A percentile compares a stretch with the other conserved stretches of the same genome.
phyloP scores from a whole-genome alignment of 2,329 filamentous ascomycete species.

The Ceratocystis eucalypticola region DNA sequence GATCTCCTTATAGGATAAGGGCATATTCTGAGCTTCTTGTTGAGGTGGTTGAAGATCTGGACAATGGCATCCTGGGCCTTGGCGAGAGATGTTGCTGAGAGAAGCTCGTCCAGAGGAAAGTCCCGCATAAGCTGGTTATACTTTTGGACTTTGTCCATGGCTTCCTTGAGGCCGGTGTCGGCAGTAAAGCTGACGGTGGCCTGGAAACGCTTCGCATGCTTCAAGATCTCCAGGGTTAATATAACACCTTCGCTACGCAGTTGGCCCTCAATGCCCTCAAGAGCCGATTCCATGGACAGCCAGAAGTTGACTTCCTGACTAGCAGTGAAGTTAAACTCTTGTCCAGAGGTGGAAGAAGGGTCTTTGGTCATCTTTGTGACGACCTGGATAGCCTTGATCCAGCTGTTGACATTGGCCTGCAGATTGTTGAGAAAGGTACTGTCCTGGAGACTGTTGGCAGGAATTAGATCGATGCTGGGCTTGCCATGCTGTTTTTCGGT shows the following conservation, averaged over 20 bases:
- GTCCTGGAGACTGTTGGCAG: slow-evolving; percentile 63
- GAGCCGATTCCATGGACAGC: slow-evolving; percentile 87
- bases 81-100: slow-evolving; percentile 76
- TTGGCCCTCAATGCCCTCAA: slow-evolving; percentile 85
- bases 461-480: slow-evolving; percentile 66
- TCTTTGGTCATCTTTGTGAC: slow-evolving; percentile 93
- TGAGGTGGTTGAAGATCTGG: slow-evolving; percentile 85
- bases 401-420: slow-evolving; percentile 85
- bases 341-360: slow-evolving; percentile 45
- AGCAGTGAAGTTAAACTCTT: slow-evolving; percentile 49
- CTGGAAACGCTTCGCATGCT: slow-evolving; percentile 95
- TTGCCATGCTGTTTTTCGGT: slow-evolving; percentile 53
- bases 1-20: slow-evolving; percentile 89
- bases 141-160: slow-evolving; percentile 90
- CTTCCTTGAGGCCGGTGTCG: slow-evolving; percentile 91
- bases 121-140: slow-evolving; percentile 99
- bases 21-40: slow-evolving; percentile 94
- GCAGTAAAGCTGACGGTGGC: slow-evolving; percentile 93
- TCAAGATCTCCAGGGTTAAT: slow-evolving; percentile 85
- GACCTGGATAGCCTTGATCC: slow-evolving; percentile 96
- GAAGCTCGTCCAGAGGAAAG: slow-evolving; percentile 86
- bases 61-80: slow-evolving; percentile 82
- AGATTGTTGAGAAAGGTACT: slow-evolving; percentile 87
- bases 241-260: slow-evolving; percentile 77
- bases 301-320: slow-evolving; percentile 99